Conservation (phyloP, 1,284 basidiomycete genomes). For the Cronartium quercuum region DNA sequence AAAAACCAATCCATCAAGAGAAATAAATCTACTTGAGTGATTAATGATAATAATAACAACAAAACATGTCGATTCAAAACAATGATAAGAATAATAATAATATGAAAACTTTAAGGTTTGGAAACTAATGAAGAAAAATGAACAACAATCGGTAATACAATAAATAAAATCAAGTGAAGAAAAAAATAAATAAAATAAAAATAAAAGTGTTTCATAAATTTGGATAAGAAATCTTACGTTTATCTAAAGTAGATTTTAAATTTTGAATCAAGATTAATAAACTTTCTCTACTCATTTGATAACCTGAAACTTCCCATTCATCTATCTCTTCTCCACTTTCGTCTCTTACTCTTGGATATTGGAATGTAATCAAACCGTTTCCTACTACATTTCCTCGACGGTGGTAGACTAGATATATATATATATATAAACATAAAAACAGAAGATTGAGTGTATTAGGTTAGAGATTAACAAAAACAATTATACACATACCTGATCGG, state of each 20-base stretch:
- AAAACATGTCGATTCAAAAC: too few species aligned
- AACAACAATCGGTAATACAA: neutral
- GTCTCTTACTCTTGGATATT: conserved; percentile 2
- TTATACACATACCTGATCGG: neutral
- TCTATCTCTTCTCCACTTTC: conserved; percentile 2
- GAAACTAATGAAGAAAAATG: neutral
- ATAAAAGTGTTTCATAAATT: conserved; percentile 1
- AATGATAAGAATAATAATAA: too few species aligned
- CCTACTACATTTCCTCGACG: conserved; percentile 24
- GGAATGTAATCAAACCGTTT: conserved; percentile 27
- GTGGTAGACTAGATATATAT: conserved; percentile 6
- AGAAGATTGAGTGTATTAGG: too few species aligned
- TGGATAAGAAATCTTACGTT: conserved; percentile 2
- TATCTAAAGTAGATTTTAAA: neutral
- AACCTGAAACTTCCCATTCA: conserved; percentile 29
- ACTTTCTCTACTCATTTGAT: conserved; percentile 22
- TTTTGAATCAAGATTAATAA: conserved; percentile 16
- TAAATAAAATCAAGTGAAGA: neutral
- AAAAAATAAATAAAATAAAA: neutral
- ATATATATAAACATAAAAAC: too few species aligned
- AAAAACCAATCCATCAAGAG: too few species aligned
- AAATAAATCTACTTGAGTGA: too few species aligned
- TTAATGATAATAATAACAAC: too few species aligned
- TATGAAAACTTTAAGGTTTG: neutral
- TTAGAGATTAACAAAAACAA: too few species aligned